Evolutionary conservation across 805 yeast genomes (phyloP), one percentile per base, ranked within the genome.

Genomic region (Nakazawaea holstii): DNA sequence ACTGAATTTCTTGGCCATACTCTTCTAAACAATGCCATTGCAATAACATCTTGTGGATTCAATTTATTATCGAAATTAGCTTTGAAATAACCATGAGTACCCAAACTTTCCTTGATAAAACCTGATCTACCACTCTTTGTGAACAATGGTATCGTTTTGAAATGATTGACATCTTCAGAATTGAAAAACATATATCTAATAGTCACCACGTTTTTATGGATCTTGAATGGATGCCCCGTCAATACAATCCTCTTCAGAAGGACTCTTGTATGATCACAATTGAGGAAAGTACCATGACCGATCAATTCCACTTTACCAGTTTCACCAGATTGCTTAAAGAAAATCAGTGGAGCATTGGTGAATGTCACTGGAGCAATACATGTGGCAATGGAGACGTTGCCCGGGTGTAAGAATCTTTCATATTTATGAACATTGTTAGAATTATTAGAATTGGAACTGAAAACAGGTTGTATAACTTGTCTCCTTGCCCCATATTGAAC

Each of bases 61-160:
- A 95, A 71, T 59, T 84, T 87, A 50, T 91, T 92, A 62, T 94
- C 97, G 59, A 94, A 94, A 8, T 87, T 85, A 24, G 97, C 96
- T 70, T 94, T 94, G 79, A 85, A 91, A 72, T 92, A 89, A 53
- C 99, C 99, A 64, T 94, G 99, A 1, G 99, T 94, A 69, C 99
- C 99, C 71, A 94, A 74, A 61, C 91, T 80, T 64, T 92, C 97
- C 67, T 88, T 92, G 63, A 95, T 92, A 65, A 86, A 86, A 47
- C 99, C 99, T 17, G 90, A 76, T 65, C 97, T 82, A 43, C 99
- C 99, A 58, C 83, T 76, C 64, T 87, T 89, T 37, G 98, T 91
- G 66, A 89, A 94, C 51, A 94, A 70, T 38, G 98, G 98, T 55
- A 94, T 85, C 4, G 91, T 84, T 68, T 87, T 87, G 77, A 84